Percentiles rank a stretch among this genome's conserved stretches.
These are phyloP conservation scores for Ophiostoma ips DNA, from an alignment of 2,329 filamentous ascomycete genomes.

Conservation along the genomic window DNA sequence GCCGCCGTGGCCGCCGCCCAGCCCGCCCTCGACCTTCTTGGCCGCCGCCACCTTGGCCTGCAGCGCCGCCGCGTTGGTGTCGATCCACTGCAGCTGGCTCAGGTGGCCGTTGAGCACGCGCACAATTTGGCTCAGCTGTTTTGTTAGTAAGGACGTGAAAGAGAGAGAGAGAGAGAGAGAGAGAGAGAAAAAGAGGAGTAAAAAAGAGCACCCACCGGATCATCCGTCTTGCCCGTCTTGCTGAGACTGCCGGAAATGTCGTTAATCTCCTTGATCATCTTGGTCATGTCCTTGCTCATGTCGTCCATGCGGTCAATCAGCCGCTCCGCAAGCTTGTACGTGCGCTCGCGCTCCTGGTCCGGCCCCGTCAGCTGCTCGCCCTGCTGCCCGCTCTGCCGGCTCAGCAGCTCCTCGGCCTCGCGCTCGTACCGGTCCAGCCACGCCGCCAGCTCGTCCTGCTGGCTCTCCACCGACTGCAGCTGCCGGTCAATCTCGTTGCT, in stretches of 20 bases:
- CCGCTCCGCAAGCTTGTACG: conserved; percentile 91
- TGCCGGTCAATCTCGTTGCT: conserved; percentile 91
- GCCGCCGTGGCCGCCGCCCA: conserved; percentile 42
- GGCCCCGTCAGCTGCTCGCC: conserved; percentile 60
- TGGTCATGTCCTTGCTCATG: conserved; percentile 80
- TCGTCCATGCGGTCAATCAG: conserved; percentile 81
- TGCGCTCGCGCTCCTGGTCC: conserved; percentile 89
- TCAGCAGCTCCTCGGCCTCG: conserved; percentile 81
- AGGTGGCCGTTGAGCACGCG: conserved; percentile 89
- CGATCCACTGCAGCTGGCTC: conserved; percentile 83
- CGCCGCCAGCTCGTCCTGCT: conserved; percentile 77
- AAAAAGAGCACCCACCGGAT: conserved; percentile 49
- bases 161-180: not conserved
- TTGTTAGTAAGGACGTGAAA: conserved; percentile 4
- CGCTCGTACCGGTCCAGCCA: conserved; percentile 86
- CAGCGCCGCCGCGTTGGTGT: conserved; percentile 66
- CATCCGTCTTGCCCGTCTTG: conserved; percentile 78
- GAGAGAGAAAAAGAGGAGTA: not conserved
- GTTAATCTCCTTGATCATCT: conserved; percentile 98
- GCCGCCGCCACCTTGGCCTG: conserved; percentile 71
- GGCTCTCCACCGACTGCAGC: conserved; percentile 73
- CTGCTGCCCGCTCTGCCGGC: conserved; percentile 58
- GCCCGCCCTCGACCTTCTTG: conserved; percentile 60
- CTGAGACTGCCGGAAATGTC: conserved; percentile 75
- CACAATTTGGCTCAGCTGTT: conserved; percentile 81